Conservation (phyloP, 345 rosid genomes). For the Raphanus sativus region DNA sequence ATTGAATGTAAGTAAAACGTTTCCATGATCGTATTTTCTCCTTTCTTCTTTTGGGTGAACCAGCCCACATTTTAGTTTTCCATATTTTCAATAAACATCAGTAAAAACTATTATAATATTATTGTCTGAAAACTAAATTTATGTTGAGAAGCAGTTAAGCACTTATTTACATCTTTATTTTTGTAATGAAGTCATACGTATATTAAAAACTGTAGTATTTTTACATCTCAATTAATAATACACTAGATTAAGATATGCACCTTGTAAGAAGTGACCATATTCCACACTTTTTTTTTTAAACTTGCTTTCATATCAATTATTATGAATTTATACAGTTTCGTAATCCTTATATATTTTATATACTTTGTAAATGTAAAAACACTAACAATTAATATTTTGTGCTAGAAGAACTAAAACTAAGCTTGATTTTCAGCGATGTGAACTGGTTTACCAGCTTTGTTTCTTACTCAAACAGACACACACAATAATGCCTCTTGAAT, state of each 20-base stretch:
- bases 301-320: no score
- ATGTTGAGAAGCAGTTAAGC: neutral
- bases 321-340: no score
- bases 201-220: neutral
- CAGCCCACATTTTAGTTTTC: neutral
- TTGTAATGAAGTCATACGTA: neutral
- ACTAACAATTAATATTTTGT: no score
- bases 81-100: neutral
- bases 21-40: neutral
- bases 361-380: no score
- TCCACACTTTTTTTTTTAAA: no score
- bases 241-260: no score
- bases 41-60: neutral
- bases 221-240: neutral
- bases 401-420: no score
- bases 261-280: no score
- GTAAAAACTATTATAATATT: neutral
- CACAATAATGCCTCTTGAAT: neutral
- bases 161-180: neutral
- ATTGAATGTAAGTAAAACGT: neutral
- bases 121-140: neutral
- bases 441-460: neutral
- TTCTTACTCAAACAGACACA: neutral
- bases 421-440: no score
- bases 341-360: no score